Evolutionary conservation across 2,329 filamentous ascomycete genomes (phyloP), one percentile per base, ranked within the genome.

Genomic region (Zalaria obscura): DNA sequence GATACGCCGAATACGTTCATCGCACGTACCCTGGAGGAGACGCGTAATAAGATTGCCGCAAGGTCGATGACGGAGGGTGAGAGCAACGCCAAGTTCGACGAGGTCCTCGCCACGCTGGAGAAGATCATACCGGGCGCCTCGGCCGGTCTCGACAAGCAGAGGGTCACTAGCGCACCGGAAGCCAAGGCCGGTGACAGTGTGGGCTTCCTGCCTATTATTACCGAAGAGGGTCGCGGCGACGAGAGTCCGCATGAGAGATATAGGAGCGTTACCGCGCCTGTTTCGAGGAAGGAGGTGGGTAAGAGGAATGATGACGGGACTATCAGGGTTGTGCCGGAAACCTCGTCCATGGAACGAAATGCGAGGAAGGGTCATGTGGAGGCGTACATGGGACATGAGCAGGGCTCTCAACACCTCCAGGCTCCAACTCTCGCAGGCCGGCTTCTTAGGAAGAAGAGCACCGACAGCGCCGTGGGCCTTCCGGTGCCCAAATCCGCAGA

Each of bases 21-120:
- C 34, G 63, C 70, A 33, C 66, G 66, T 40, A 74, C 76, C 42
- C 57, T 80, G 29, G 66, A 67, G 5, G 74, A 78, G 52, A 75
- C 72, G 6, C 69, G 75, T 18, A 67, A 69, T 31, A 71, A 72
- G 47, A 64, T 80, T 27, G 67, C 73, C 29, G 66, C 69, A 3
- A 66, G 70, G 40, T 65, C 66, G 25, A 65, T 60, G 25, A 67
- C 66, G 52, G 51, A 66, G 52, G 50, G 63, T 51, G 49, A 66
- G 51, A 55, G 62, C 59, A 58, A 69, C 46, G 62, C 64, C 4
- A 70, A 76, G 45, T 65, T 79, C 35, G 67, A 73, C 28, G 70
- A 76, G 37, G 69, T 82, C 25, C 71, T 82, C 36, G 67, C 67
- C 39, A 55, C 58, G 47, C 50, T 61, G 7, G 57, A 61, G 36